Evolutionary conservation across 495 filamentous ascomycete species (phyloP).

Genomic region (Glarea lozoyensis): DNA sequence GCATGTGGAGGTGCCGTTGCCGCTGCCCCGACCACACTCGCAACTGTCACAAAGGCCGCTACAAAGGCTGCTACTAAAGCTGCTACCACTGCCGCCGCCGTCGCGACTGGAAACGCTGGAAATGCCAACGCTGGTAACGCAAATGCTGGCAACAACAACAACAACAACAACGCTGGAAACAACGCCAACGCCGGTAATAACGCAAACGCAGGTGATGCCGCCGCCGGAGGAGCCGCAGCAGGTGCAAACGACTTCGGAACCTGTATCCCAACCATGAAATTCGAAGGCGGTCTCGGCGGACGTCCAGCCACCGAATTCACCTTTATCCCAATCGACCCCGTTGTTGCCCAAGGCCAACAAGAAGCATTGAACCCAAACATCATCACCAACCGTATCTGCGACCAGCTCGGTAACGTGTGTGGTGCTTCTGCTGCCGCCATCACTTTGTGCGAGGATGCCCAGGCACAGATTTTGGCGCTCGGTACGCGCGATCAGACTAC

Average conservation of each 20-base stretch:
- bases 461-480: constrained; percentile 21
- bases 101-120: neutral
- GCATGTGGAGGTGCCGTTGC: constrained; percentile 2
- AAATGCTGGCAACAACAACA: neutral
- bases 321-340: constrained; percentile 41
- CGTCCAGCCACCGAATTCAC: constrained; percentile 40
- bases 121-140: neutral
- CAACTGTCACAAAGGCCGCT: neutral
- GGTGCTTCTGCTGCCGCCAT: constrained; percentile 33
- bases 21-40: neutral
- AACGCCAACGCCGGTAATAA: neutral
- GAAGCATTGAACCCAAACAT: constrained; percentile 53
- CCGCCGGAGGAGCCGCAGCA: constrained; percentile 17
- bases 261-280: constrained; percentile 47
- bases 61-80: neutral
- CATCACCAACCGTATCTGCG: constrained; percentile 57
- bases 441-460: constrained; percentile 30
- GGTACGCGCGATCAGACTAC: constrained; percentile 22
- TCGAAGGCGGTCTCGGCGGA: constrained; percentile 37
- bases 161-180: neutral
- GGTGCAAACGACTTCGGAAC: constrained; percentile 40
- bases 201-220: neutral
- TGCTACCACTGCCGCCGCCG: constrained; percentile 9
- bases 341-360: constrained; percentile 38
- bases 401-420: constrained; percentile 37